phyloP scores from a whole-genome alignment of 164 flowering plant species.

The Platanus orientalis region DNA sequence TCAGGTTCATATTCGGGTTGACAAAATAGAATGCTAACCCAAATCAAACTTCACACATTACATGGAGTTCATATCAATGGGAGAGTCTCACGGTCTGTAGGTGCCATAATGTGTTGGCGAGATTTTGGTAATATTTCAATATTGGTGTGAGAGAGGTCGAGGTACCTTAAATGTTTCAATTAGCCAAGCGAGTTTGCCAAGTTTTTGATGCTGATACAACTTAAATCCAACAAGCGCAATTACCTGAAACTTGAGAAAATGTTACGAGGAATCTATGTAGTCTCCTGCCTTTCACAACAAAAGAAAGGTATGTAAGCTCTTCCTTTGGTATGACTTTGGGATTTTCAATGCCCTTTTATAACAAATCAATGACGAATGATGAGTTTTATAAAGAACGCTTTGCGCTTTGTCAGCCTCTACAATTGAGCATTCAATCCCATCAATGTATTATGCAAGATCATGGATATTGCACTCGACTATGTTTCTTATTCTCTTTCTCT shows the following conservation, averaged over 20 bases:
- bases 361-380: background rate
- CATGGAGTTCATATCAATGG: too few relatives aligned
- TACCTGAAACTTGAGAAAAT: conserved; percentile 1
- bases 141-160: background rate
- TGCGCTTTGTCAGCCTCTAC: too few relatives aligned
- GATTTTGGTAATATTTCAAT: conserved; percentile 5
- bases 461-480: too few relatives aligned
- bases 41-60: too few relatives aligned
- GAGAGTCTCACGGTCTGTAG: conserved; percentile 9
- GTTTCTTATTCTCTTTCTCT: too few relatives aligned
- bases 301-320: conserved; percentile 1
- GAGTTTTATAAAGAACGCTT: background rate
- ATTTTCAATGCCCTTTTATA: background rate
- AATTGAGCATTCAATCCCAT: too few relatives aligned
- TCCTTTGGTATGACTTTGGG: background rate
- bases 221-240: conserved; percentile 18
- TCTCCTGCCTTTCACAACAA: background rate
- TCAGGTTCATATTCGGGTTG: too few relatives aligned
- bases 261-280: background rate
- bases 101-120: background rate
- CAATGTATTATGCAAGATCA: too few relatives aligned
- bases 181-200: conserved; percentile 7
- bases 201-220: conserved; percentile 9
- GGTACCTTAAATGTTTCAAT: conserved; percentile 13
- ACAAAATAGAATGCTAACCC: too few relatives aligned